Evolutionary conservation across 2,329 filamentous ascomycete species (phyloP).

Genomic region (Akanthomyces muscarius): DNA sequence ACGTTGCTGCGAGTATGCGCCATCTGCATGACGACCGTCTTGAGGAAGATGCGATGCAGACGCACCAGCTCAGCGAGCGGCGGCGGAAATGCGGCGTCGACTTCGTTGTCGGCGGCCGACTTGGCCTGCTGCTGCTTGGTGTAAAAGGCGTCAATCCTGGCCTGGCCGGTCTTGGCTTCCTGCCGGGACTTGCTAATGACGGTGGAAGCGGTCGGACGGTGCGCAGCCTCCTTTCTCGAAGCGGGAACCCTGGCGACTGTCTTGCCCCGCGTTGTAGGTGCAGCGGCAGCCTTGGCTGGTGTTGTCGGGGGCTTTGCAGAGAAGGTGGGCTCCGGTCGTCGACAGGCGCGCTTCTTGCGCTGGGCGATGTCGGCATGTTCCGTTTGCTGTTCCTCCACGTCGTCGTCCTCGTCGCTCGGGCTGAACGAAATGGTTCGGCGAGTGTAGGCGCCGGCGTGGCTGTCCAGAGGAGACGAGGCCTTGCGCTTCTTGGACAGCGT

Average conservation of each 20-base stretch:
- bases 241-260: conserved; percentile 28
- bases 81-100: conserved; percentile 37
- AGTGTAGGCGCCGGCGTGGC: neutral
- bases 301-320: neutral
- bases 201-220: conserved; percentile 31
- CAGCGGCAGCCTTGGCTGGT: neutral
- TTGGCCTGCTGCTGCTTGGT: conserved; percentile 30
- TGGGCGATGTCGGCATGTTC: neutral
- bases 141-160: conserved; percentile 39
- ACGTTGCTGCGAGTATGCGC: conserved; percentile 62
- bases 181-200: conserved; percentile 29
- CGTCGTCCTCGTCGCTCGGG: conserved; percentile 9
- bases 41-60: conserved; percentile 64
- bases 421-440: conserved; percentile 11
- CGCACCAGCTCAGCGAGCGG: conserved; percentile 58
- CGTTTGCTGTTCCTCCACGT: neutral
- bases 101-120: conserved; percentile 23
- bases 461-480: neutral
- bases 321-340: conserved; percentile 2
- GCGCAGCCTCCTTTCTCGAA: conserved; percentile 28
- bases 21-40: conserved; percentile 63
- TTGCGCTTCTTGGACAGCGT: conserved; percentile 15
- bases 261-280: conserved; percentile 28
- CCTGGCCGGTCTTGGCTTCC: conserved; percentile 29
- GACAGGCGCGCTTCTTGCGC: conserved; percentile 13